Percentiles rank a stretch among this genome's conserved stretches.
These are phyloP conservation scores for Globisporangium paroecandrum DNA, from an alignment of 352 stramenopile genomes.

Conservation along the genomic window DNA sequence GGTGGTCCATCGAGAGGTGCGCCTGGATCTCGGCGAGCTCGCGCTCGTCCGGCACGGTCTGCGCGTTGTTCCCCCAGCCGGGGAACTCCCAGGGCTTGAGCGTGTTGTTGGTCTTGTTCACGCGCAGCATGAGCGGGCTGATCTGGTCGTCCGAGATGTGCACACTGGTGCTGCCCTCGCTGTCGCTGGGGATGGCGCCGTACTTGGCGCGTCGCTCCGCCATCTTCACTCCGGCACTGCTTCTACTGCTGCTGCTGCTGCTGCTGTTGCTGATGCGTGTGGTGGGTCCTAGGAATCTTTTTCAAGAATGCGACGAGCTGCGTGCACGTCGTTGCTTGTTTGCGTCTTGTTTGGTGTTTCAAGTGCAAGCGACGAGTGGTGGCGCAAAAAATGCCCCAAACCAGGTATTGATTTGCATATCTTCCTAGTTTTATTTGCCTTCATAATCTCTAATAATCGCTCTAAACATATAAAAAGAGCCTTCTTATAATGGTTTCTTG, in stretches of 20 bases:
- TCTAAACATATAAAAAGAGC: too few species aligned
- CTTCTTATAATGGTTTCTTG: too few species aligned
- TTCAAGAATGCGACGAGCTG: constrained; percentile 7
- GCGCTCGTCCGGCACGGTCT: constrained; percentile 50
- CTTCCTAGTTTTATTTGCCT: background rate
- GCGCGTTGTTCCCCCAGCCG: constrained; percentile 70
- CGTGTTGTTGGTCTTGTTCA: constrained; percentile 66
- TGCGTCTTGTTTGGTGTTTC: background rate
- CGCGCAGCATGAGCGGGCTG: constrained; percentile 65
- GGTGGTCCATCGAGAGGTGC: constrained; percentile 68
- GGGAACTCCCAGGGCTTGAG: constrained; percentile 86
- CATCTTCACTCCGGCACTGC: constrained; percentile 25
- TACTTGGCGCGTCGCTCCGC: constrained; percentile 42
- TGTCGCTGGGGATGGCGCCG: constrained; percentile 51
- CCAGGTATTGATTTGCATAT: background rate
- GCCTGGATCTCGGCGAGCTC: constrained; percentile 75
- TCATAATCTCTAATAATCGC: too few species aligned
- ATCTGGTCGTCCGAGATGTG: constrained; percentile 43
- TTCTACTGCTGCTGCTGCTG: constrained; percentile 25
- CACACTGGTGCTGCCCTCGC: constrained; percentile 28
- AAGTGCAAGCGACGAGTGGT: constrained; percentile 12
- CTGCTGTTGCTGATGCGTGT: background rate
- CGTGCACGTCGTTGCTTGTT: background rate
- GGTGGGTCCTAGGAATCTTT: constrained; percentile 12
- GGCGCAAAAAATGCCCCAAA: constrained; percentile 1